phyloP scores from a whole-genome alignment of 2,329 filamentous ascomycete genomes.

The Neoarthrinium moseri region DNA sequence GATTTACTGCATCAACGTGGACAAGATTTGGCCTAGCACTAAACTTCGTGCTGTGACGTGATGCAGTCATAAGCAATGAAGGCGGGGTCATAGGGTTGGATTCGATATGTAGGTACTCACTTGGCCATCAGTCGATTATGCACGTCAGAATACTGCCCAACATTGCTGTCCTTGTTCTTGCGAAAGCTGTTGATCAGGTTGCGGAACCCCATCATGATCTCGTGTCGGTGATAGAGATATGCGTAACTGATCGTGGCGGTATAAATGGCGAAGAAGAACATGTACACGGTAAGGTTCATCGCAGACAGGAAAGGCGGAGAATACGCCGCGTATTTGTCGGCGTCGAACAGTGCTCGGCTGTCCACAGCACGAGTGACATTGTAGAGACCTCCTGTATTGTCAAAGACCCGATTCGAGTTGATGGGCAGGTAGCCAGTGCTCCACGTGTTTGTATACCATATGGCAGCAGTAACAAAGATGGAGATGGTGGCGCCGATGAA shows the following conservation, averaged over 20 bases:
- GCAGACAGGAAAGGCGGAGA: conserved; percentile 52
- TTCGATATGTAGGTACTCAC: neutral
- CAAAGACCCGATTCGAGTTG: conserved; percentile 50
- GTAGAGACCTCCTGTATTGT: conserved; percentile 47
- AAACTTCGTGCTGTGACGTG: no score
- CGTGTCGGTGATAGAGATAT: conserved; percentile 49
- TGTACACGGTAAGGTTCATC: conserved; percentile 49
- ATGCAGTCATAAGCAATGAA: neutral
- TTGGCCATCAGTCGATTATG: conserved; percentile 47
- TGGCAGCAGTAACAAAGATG: conserved; percentile 51
- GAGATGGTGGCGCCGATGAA: conserved; percentile 56
- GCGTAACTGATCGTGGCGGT: conserved; percentile 51
- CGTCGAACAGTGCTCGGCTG: conserved; percentile 40
- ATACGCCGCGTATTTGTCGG: conserved; percentile 45
- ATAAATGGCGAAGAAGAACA: conserved; percentile 56
- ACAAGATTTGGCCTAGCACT: no score
- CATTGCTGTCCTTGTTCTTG: conserved; percentile 35
- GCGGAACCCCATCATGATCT: conserved; percentile 49
- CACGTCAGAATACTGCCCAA: conserved; percentile 23
- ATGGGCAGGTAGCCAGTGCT: conserved; percentile 50
- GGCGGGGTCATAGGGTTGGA: neutral
- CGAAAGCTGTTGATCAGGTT: conserved; percentile 44
- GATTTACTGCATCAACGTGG: no score
- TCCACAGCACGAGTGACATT: conserved; percentile 35
- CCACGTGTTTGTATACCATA: conserved; percentile 61